Percentiles rank a stretch among this genome's conserved stretches.
Conservation (phyloP, 345 rosid species). For the Melaleuca alternifolia region DNA sequence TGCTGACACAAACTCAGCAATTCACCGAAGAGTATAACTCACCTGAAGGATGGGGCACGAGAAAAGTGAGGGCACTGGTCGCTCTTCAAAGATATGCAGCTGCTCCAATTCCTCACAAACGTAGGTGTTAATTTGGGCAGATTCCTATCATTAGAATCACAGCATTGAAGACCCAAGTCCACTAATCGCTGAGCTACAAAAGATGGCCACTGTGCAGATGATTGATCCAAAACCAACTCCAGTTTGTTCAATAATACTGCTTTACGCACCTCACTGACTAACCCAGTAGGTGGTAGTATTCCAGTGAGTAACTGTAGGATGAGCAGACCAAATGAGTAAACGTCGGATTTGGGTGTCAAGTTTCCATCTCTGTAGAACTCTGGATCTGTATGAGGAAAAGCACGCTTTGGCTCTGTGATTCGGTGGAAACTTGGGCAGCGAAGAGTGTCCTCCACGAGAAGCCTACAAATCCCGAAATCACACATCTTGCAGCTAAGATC, state of each 20-base stretch:
- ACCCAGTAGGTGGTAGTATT: constrained; percentile 39
- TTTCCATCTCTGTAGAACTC: constrained; percentile 47
- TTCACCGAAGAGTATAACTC: neutral
- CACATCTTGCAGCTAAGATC: no score
- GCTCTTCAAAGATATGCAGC: constrained; percentile 42
- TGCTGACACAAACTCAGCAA: neutral
- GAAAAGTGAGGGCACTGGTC: constrained; percentile 53
- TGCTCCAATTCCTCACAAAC: constrained; percentile 57
- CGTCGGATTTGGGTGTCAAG: constrained; percentile 49
- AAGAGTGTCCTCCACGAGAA: no score
- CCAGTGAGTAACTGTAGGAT: constrained; percentile 61
- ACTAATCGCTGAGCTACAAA: constrained; percentile 31
- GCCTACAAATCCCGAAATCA: no score
- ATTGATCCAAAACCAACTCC: constrained; percentile 39
- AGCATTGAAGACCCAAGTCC: constrained; percentile 50
- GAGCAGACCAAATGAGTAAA: constrained; percentile 52
- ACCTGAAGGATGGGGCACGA: constrained; percentile 73
- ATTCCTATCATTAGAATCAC: constrained; percentile 33
- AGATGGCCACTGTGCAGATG: constrained; percentile 63
- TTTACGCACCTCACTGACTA: constrained; percentile 38
- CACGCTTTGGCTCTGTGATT: constrained; percentile 48
- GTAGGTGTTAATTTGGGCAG: constrained; percentile 54
- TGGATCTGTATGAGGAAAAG: constrained; percentile 58
- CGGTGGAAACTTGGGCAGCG: no score
- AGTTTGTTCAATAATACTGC: constrained; percentile 29